Evolutionary conservation across 192 early-diverging fungal species (phyloP).

Genomic region (Umbelopsis sp.): DNA sequence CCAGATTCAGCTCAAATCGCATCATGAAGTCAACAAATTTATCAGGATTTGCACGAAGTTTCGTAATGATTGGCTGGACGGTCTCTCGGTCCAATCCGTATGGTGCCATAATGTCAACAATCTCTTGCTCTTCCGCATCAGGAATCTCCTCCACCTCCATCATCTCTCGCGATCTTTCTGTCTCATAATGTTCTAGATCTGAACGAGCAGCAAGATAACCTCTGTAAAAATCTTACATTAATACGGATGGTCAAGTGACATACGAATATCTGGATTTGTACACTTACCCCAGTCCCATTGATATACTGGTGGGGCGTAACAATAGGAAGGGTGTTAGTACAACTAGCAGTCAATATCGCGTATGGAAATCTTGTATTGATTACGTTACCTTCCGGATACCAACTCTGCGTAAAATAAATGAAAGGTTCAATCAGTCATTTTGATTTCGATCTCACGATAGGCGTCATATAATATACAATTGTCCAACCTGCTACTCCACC

Average conservation of each 20-base stretch:
- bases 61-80: conserved; percentile 52
- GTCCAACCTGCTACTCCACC: conserved; percentile 58
- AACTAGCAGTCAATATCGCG: neutral
- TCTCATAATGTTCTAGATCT: conserved; percentile 66
- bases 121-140: conserved; percentile 59
- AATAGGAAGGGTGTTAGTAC: neutral
- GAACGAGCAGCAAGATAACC: conserved; percentile 61
- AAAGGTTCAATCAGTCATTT: too few species aligned
- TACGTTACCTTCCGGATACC: neutral
- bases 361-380: neutral
- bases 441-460: too few species aligned
- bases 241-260: neutral
- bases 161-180: conserved; percentile 55
- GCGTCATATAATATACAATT: neutral
- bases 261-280: neutral
- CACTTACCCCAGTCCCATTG: neutral
- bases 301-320: neutral
- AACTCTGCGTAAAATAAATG: neutral
- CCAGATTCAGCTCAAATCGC: conserved; percentile 65
- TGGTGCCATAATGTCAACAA: conserved; percentile 63
- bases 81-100: conserved; percentile 57
- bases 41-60: conserved; percentile 51
- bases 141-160: conserved; percentile 53
- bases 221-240: conserved; percentile 14
- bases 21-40: conserved; percentile 77